Evolutionary conservation across 805 yeast genomes (phyloP), one percentile per base, ranked within the genome.

Genomic region (Starmerella gropengiesseri): DNA sequence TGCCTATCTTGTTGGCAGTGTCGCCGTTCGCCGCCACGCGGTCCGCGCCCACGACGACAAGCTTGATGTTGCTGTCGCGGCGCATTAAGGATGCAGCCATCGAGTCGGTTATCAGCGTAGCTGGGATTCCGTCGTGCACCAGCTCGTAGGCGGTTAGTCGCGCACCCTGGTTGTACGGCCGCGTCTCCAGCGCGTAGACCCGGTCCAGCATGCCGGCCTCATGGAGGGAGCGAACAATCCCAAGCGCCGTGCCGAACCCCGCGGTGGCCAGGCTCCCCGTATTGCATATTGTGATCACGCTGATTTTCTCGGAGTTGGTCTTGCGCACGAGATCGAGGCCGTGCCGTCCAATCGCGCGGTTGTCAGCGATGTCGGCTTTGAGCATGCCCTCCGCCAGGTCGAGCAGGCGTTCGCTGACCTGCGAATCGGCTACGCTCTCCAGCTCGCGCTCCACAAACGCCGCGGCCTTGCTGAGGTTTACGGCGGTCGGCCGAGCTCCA

Each of bases 141-240:
- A 89, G 70, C 60, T 89, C 98, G 61, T 77, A 89, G 0, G 96
- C 87, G 0, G 97, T 89, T 45, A 89, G 68, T 51, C 94, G 74
- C 0, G 96, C 84, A 8, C 98, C 98, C 65, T 89, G 97, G 60
- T 89, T 86, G 59, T 89, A 91, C 1, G 98, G 98, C 54, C 98
- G 73, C 0, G 98, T 89, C 59, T 89, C 98, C 55, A 89, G 70
- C 5, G 95, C 89, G 54, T 77, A 91, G 1, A 79, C 91, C 38
- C 77, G 85, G 8, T 73, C 68, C 50, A 89, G 63, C 56, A 68
- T 69, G 33, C 76, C 73, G 0, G 64, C 52, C 1, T 60, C 49
- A 41, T 61, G 73, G 48, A 82, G 66, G 0, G 94, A 75, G 51
- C 97, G 74, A 30, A 89, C 76, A 19, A 91, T 83, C 12, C 98